Base-by-base conservation (phyloP, 2,329 filamentous ascomycete species). In the Volutella citrinella region DNA sequence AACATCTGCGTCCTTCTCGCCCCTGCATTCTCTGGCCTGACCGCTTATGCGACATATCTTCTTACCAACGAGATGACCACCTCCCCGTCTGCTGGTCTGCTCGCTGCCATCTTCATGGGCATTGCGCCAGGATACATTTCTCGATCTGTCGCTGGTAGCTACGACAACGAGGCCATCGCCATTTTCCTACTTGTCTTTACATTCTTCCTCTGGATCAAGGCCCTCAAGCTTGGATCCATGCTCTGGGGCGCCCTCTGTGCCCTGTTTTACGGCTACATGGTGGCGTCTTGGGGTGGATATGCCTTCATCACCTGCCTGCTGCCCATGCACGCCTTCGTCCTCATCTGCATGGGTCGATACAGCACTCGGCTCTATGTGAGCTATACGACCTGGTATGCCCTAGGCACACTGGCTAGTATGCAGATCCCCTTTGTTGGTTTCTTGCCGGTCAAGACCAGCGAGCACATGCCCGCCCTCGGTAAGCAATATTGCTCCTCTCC, bases 211-310 rank as follows among this genome's bases (percentile, higher is more conserved):
- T 98, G 93, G 93, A 95, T 98, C 69, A 97, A 97, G 76, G 88
- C 93, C 14, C 76, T 98, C 51, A 98, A 98, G 74, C 78, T 89
- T 38, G 93, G 93, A 17, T 97, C 93, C 31, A 89, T 95, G 62
- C 86, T 96, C 65, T 98, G 91, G 91, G 91, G 89, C 52, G 90
- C 87, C 22, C 73, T 96, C 44, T 93, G 90, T 52, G 93, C 93
- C 26, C 75, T 98, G 35, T 97, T 94, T 69, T 98, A 98, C 66
- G 93, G 93, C 57, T 98, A 98, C 80, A 98, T 98, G 93, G 93
- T 98, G 46, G 93, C 91, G 30, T 95, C 94, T 13, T 98, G 93
- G 93, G 93, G 93, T 75, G 93, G 93, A 59, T 98, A 98, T 64
- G 93, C 95, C 56, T 98, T 98, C 78, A 98, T 98, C 59, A 98